phyloP scores from a whole-genome alignment of 2,329 filamentous ascomycete genomes.

The Colletotrichum sp. region DNA sequence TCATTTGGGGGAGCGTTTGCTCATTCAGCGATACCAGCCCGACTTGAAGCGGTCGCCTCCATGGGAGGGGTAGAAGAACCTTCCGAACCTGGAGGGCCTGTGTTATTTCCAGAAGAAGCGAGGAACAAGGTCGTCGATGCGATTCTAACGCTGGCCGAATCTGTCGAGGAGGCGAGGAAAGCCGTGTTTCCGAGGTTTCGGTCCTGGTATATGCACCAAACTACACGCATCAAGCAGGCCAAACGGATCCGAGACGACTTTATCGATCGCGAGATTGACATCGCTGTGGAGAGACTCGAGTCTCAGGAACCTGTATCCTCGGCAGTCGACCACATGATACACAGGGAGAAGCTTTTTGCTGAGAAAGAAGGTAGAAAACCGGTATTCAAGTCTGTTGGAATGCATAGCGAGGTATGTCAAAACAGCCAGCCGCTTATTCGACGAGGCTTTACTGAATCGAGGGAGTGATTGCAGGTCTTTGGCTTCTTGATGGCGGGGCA shows the following conservation, averaged over 20 bases:
- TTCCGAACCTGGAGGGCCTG: neutral
- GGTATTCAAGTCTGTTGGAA: neutral
- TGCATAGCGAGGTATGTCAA: neutral
- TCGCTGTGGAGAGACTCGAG: neutral
- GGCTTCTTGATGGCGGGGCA: neutral
- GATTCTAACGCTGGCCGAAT: neutral
- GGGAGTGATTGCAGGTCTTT: neutral
- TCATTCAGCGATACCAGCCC: neutral
- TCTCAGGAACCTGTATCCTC: neutral
- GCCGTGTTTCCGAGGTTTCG: neutral
- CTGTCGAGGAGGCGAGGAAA: neutral
- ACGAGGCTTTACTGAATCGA: neutral
- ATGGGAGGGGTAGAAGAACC: neutral
- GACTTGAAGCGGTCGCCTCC: neutral
- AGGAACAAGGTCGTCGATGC: neutral
- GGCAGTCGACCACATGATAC: neutral
- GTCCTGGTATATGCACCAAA: neutral
- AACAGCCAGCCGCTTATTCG: neutral
- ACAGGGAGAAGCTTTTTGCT: neutral
- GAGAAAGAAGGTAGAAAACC: neutral
- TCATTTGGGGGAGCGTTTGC: slow-evolving; percentile 25
- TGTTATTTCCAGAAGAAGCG: neutral
- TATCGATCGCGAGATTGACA: neutral
- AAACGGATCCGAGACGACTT: neutral
- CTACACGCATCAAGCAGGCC: neutral